Evolutionary conservation across 2,329 filamentous ascomycete genomes (phyloP).

Genomic region (Calonectria leucothoes): DNA sequence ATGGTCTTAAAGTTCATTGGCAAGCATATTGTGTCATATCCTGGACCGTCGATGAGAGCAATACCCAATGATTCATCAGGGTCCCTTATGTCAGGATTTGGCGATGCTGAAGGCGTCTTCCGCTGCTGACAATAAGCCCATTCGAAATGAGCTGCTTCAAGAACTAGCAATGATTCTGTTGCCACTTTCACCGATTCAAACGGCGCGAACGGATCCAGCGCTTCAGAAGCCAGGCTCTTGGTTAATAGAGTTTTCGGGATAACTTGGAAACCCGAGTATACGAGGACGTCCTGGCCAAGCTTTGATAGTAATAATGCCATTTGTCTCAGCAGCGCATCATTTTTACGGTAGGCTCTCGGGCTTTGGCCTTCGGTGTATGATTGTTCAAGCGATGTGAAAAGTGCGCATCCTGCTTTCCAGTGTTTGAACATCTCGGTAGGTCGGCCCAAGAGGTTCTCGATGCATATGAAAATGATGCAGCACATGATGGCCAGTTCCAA

Average conservation of each 20-base stretch:
- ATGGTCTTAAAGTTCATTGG: not conserved
- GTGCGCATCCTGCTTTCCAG: not conserved
- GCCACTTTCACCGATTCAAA: not conserved
- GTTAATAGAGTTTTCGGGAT: not conserved
- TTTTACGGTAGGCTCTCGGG: not conserved
- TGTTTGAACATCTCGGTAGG: not conserved
- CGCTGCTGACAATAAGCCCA: not conserved
- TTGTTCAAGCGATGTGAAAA: not conserved
- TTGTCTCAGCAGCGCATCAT: not conserved
- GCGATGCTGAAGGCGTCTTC: not conserved
- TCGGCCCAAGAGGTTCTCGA: not conserved
- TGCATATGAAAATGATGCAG: not conserved
- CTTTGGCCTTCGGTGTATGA: not conserved
- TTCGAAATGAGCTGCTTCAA: not conserved
- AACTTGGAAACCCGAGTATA: not conserved
- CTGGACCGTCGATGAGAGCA: not conserved
- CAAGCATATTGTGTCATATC: not conserved
- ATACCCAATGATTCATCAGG: not conserved
- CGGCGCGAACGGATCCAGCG: not conserved
- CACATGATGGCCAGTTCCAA: not conserved
- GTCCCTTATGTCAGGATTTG: not conserved
- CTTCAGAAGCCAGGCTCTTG: not conserved
- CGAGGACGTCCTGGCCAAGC: not conserved
- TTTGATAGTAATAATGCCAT: not conserved
- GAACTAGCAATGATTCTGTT: not conserved